Evolutionary conservation across 2,329 filamentous ascomycete genomes (phyloP), one percentile per base, ranked within the genome.

Genomic region (Ophiostoma sp.): DNA sequence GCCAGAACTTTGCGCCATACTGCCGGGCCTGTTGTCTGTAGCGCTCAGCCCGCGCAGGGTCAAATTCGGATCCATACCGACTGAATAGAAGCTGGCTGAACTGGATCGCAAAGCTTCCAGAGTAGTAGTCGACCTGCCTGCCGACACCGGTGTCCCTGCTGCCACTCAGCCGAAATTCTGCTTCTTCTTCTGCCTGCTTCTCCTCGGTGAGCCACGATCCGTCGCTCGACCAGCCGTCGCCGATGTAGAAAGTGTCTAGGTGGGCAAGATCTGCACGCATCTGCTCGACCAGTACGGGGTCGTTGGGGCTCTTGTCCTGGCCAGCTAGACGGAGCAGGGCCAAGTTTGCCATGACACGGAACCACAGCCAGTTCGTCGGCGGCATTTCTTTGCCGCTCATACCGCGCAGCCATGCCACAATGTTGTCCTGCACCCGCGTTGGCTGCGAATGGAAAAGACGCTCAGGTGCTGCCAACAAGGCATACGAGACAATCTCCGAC

Each of bases 401-500:
- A 38, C 64, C 41, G 14, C 68, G 68, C 45, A 72, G 70, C 71
- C 71, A 72, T 18, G 60, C 40, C 3, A 66, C 60, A 12, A 72
- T 72, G 12, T 82, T 80, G 0, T 44, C 16, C 44, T 78, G 79
- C 3, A 75, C 73, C 66, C 0, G 68, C 47, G n/a, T 65, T 5
- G 65, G 8, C 49, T 67, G 74, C 5, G 81, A 72, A 0, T 73
- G 71, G 18, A 75, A 75, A 70, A 82, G 79, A 2, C 75, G 72
- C 3, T 76, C 72, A 1, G 82, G 81, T 0, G 81, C 79, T 2
- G 76, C 73, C 0, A 85, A 75, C 1, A 85, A 74, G 0, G 81
- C 81, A 72, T 81, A 83, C 0, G 81, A 78, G 3, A 85, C 77
- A 40, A 81, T 81, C 71, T 85, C 83, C 55, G 81, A 79, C 71